Evolutionary conservation across 2,329 filamentous ascomycete genomes (phyloP), one percentile per base, ranked within the genome.

Genomic region (Sarocladium oryzae): DNA sequence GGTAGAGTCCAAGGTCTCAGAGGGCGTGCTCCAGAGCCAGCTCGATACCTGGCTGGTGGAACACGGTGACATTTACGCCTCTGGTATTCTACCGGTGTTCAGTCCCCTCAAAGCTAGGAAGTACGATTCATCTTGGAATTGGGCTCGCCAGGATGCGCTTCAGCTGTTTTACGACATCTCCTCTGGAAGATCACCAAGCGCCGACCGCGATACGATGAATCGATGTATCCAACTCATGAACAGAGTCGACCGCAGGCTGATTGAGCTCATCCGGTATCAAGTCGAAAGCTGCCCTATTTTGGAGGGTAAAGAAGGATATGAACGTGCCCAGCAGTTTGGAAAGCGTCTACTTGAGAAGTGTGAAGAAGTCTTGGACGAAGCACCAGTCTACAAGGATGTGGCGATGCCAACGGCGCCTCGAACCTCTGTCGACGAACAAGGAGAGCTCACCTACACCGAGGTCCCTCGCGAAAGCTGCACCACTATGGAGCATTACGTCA

Each of bases 151-250:
- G 67, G 93, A 99, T 68, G 93, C 92, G 24, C 82, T 99, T 51
- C 93, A 81, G 74, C 99, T 99, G 92, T 99, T 93, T 76, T 99
- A 90, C 72, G 93, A 99, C 64, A 95, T 99, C 64, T 96, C 99
- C 64, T 99, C 99, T 62, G 93, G 93, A 53, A 84, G 93, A 55
- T 82, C 99, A 50, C 84, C 93, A 74, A 89, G 85, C 49, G 88
- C 99, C 36, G 93, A 99, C 64, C 88, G 93, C 56, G 93, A 99
- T 69, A 99, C 97, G 61, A 93, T 99, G 66, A 96, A 91, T 71
- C 91, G 91, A 67, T 99, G 93, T 73, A 97, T 99, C 64, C 88
- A 89, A 59, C 93, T 99, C 72, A 99, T 99, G 93, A 99, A 96
- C 76, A 88, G 93, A 56, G 95, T 93, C 30, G 99, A 97, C 67